A percentile compares a stretch with the other conserved stretches of the same genome.
Conservation (phyloP, 441 rosid genomes). For the Theobroma grandiflorum region DNA sequence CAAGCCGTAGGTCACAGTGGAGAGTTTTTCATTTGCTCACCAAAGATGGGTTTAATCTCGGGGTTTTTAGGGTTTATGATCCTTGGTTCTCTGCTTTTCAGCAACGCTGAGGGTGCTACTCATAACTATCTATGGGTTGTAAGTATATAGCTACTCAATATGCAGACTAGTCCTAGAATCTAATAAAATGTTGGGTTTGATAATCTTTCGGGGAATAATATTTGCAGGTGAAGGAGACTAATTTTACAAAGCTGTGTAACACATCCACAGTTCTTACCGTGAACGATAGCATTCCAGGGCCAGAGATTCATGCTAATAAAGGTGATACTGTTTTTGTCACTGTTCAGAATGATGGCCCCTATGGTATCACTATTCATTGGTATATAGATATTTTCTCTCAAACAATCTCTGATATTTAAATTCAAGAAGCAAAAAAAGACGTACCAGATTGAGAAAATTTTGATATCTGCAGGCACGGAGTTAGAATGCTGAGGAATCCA, state of each 20-base stretch:
- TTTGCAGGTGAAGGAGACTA: conserved; percentile 46
- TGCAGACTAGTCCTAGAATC: not conserved
- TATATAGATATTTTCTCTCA: conserved; percentile 16
- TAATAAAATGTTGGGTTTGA: not conserved
- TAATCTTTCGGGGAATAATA: too few species aligned
- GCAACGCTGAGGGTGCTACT: not conserved
- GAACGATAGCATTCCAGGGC: conserved; percentile 66
- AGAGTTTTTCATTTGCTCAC: not conserved
- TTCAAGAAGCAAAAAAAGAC: too few species aligned
- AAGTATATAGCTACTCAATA: not conserved
- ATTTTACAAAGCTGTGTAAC: conserved; percentile 53
- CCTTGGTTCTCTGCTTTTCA: not conserved
- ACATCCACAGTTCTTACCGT: conserved; percentile 32
- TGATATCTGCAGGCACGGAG: conserved; percentile 59
- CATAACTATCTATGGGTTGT: not conserved
- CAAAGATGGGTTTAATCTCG: not conserved
- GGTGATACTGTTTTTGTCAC: conserved; percentile 56
- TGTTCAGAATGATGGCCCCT: conserved; percentile 46
- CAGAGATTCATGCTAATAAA: conserved; percentile 42
- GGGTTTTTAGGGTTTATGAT: not conserved
- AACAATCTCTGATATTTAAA: not conserved
- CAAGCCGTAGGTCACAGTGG: not conserved
- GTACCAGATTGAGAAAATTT: not conserved
- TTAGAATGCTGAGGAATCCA: conserved; percentile 59
- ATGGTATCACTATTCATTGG: conserved; percentile 66